Evolutionary conservation across 345 rosid species (phyloP).

Genomic region (Eutrema japonicum): DNA sequence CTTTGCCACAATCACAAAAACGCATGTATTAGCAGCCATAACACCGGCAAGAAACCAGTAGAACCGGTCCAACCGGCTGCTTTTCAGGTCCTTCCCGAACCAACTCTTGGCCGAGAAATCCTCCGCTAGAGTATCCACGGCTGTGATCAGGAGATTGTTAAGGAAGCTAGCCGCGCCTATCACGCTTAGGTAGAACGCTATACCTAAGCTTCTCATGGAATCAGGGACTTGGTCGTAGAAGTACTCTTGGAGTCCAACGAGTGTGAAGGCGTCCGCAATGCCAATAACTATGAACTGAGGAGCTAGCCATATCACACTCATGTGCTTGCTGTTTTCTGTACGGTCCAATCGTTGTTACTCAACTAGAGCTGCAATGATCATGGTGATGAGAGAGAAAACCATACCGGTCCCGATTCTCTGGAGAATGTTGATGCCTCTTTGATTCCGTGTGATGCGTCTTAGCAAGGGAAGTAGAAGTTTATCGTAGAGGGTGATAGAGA

Average conservation of each 20-base stretch:
- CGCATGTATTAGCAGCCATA: conserved; percentile 48
- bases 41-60: conserved; percentile 74
- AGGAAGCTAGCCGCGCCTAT: conserved; percentile 76
- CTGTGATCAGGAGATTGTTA: conserved; percentile 73
- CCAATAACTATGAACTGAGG: conserved; percentile 82
- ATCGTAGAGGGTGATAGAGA: conserved; percentile 52
- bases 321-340: conserved; percentile 45
- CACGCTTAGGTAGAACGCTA: conserved; percentile 86
- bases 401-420: conserved; percentile 93
- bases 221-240: conserved; percentile 97
- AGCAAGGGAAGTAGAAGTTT: conserved; percentile 52
- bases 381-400: conserved; percentile 65
- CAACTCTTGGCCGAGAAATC: conserved; percentile 53
- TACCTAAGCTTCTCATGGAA: conserved; percentile 92
- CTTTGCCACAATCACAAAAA: conserved; percentile 61
- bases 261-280: conserved; percentile 72
- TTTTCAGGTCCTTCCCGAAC: conserved; percentile 83
- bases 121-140: conserved; percentile 52
- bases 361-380: conserved; percentile 76
- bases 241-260: conserved; percentile 90
- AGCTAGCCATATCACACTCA: conserved; percentile 86
- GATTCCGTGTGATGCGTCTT: conserved; percentile 47
- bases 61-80: conserved; percentile 75
- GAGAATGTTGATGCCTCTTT: conserved; percentile 80
- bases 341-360: conserved; percentile 60